phyloP scores from a whole-genome alignment of 1,284 basidiomycete genomes.

The Taiwanofungus camphoratus region DNA sequence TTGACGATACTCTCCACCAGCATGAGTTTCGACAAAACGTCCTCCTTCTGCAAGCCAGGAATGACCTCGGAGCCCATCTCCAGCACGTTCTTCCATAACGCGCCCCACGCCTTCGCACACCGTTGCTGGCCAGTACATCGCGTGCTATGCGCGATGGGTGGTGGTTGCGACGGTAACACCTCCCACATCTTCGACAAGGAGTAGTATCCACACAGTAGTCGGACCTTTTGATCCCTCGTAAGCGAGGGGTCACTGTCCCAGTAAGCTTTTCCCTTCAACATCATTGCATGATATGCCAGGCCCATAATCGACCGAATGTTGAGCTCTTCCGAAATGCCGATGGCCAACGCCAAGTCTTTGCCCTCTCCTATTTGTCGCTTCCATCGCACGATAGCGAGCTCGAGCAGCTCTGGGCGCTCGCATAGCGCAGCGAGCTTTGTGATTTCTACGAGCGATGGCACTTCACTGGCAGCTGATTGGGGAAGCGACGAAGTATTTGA shows the following conservation, averaged over 20 bases:
- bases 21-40: slow-evolving; percentile 35
- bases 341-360: slow-evolving; percentile 37
- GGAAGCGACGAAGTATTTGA: slow-evolving; percentile 17
- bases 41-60: slow-evolving; percentile 30
- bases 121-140: slow-evolving; percentile 37
- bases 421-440: slow-evolving; percentile 42
- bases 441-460: slow-evolving; percentile 33
- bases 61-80: slow-evolving; percentile 33
- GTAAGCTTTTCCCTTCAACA: slow-evolving; percentile 34
- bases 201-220: slow-evolving; percentile 38
- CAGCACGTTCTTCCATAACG: slow-evolving; percentile 35
- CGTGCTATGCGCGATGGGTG: slow-evolving; percentile 32
- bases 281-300: slow-evolving; percentile 38
- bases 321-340: slow-evolving; percentile 37
- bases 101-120: slow-evolving; percentile 36
- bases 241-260: slow-evolving; percentile 36
- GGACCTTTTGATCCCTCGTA: slow-evolving; percentile 35
- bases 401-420: slow-evolving; percentile 38
- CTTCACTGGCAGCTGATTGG: slow-evolving; percentile 12
- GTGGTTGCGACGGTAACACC: slow-evolving; percentile 32
- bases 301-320: slow-evolving; percentile 36
- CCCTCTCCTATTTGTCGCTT: slow-evolving; percentile 38
- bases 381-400: slow-evolving; percentile 33
- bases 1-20: slow-evolving; percentile 37
- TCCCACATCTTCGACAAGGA: slow-evolving; percentile 38